Evolutionary conservation across 1,284 basidiomycete genomes (phyloP).

Genomic region (Ustilago cynodontis): DNA sequence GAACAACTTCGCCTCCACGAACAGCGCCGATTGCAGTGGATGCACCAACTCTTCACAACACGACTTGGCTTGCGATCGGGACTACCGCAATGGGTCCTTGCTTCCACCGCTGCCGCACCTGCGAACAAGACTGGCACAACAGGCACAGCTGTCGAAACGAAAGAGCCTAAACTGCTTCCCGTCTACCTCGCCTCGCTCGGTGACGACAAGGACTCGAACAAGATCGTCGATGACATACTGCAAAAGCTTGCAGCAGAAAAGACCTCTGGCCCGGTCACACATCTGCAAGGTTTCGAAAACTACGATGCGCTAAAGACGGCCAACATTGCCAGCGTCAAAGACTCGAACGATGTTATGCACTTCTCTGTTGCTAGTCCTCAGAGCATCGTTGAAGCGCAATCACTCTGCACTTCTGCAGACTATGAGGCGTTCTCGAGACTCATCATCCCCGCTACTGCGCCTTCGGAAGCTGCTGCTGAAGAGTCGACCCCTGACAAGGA

Average conservation of each 20-base stretch:
- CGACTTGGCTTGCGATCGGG: slow-evolving; percentile 40
- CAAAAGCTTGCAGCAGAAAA: slow-evolving; percentile 24
- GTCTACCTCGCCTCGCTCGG: slow-evolving; percentile 36
- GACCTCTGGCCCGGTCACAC: background rate
- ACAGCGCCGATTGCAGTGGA: slow-evolving; percentile 32
- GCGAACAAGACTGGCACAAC: background rate
- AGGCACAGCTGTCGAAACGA: slow-evolving; percentile 24
- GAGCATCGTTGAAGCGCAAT: slow-evolving; percentile 21
- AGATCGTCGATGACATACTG: slow-evolving; percentile 6
- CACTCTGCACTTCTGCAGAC: slow-evolving; percentile 31
- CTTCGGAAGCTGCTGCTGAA: slow-evolving; percentile 9
- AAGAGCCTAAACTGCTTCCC: slow-evolving; percentile 43
- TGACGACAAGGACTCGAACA: background rate
- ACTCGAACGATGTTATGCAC: slow-evolving; percentile 77
- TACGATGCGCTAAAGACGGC: slow-evolving; percentile 19
- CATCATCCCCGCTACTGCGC: slow-evolving; percentile 13
- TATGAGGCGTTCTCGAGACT: slow-evolving; percentile 45
- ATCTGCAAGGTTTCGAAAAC: slow-evolving; percentile 19
- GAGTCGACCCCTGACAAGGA: slow-evolving; percentile 39
- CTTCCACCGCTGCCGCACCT: background rate
- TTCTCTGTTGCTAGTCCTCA: slow-evolving; percentile 69
- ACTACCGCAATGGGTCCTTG: slow-evolving; percentile 35
- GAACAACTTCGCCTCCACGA: slow-evolving; percentile 37
- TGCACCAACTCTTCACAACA: slow-evolving; percentile 30
- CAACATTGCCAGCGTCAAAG: slow-evolving; percentile 40